Percentiles rank a stretch among this genome's conserved stretches.
phyloP scores from a whole-genome alignment of 1,139 yeast species.

The Yamadazyma diddensiae region DNA sequence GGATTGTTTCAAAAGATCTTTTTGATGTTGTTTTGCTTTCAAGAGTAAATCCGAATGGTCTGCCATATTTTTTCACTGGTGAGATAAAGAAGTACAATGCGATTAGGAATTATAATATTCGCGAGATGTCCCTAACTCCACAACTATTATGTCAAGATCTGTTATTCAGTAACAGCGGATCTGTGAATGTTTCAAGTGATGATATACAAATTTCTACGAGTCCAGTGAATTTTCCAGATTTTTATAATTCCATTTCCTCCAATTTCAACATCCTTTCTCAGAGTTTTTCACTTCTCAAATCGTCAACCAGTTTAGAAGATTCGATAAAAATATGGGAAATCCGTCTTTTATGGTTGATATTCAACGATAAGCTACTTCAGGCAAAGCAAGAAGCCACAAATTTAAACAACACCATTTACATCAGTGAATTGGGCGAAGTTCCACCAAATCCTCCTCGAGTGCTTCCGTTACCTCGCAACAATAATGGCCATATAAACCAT shows the following conservation, averaged over 20 bases:
- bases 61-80: no score
- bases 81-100: no score
- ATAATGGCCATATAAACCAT: slow-evolving; percentile 20
- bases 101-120: background rate
- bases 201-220: no score
- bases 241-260: background rate
- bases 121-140: slow-evolving; percentile 4
- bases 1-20: slow-evolving; percentile 26
- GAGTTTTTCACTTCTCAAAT: slow-evolving; percentile 15
- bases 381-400: slow-evolving; percentile 41
- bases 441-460: slow-evolving; percentile 12
- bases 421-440: slow-evolving; percentile 27
- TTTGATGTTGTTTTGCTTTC: slow-evolving; percentile 38
- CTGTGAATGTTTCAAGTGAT: no score
- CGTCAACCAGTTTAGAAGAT: slow-evolving; percentile 6
- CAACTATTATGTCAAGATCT: slow-evolving; percentile 2
- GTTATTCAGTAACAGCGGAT: slow-evolving; percentile 1
- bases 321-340: slow-evolving; percentile 36
- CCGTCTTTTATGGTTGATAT: slow-evolving; percentile 31
- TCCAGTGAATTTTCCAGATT: no score
- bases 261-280: slow-evolving; percentile 3
- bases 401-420: slow-evolving; percentile 35
- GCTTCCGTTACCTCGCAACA: slow-evolving; percentile 39
- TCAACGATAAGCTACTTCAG: slow-evolving; percentile 24
- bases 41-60: slow-evolving; percentile 29